phyloP scores from a whole-genome alignment of 139 green algal species.

The Deuterostichococcus epilithicus region DNA sequence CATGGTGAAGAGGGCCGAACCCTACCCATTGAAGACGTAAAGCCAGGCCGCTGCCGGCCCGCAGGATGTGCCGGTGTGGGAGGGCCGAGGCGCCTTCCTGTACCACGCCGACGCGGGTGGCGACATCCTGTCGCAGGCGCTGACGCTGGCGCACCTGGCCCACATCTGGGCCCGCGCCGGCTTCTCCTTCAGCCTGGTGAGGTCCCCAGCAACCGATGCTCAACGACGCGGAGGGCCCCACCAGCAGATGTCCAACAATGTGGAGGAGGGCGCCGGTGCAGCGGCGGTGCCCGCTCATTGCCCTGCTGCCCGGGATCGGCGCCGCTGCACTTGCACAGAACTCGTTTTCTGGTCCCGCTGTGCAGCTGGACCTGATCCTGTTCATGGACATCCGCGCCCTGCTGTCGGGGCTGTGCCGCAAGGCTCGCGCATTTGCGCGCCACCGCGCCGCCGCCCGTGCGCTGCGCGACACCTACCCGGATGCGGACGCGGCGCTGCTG shows the following conservation, averaged over 20 bases:
- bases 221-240: too few species aligned
- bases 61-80: constrained; percentile 4
- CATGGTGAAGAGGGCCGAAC: neutral
- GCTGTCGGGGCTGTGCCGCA: neutral
- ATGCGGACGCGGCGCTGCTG: constrained; percentile 21
- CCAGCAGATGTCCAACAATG: too few species aligned
- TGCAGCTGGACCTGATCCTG: constrained; percentile 14
- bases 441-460: constrained; percentile 40
- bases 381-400: constrained; percentile 21
- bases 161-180: constrained; percentile 8
- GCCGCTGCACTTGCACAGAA: too few species aligned
- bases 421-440: constrained; percentile 5
- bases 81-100: constrained; percentile 4
- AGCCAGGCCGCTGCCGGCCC: neutral
- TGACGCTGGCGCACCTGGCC: constrained; percentile 17
- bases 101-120: constrained; percentile 10
- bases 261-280: too few species aligned
- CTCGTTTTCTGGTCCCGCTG: neutral
- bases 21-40: neutral
- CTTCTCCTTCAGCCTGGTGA: neutral
- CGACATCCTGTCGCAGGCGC: constrained; percentile 4
- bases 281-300: too few species aligned
- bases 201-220: neutral
- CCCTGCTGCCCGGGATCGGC: too few species aligned
- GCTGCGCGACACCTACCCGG: constrained; percentile 45